These are phyloP conservation scores for Lablab purpureus DNA, from an alignment of 306 rosid species.

Conservation along the genomic window DNA sequence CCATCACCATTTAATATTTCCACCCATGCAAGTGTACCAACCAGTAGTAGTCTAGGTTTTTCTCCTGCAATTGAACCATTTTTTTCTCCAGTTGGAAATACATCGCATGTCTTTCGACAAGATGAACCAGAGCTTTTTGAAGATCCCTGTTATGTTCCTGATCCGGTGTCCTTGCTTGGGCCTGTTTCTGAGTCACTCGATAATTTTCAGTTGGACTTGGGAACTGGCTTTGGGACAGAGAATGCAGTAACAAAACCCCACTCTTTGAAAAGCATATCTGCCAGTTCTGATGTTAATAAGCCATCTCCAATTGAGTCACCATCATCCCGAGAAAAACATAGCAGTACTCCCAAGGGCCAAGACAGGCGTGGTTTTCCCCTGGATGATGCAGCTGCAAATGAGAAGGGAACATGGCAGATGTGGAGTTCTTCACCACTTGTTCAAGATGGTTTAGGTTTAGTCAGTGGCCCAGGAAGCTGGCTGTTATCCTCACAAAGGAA, in stretches of 20 bases:
- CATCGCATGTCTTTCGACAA: slow-evolving; percentile 59
- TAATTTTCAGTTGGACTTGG: slow-evolving; percentile 85
- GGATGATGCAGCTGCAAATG: slow-evolving; percentile 66
- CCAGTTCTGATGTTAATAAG: slow-evolving; percentile 73
- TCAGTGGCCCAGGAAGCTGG: slow-evolving; percentile 88
- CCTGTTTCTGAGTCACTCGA: slow-evolving; percentile 97
- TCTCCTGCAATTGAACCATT: slow-evolving; percentile 82
- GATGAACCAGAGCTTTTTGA: slow-evolving; percentile 94
- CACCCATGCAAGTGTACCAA: slow-evolving; percentile 60
- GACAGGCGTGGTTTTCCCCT: slow-evolving; percentile 59
- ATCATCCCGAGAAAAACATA: slow-evolving; percentile 84
- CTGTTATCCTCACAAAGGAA: slow-evolving; percentile 70
- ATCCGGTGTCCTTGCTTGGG: slow-evolving; percentile 87
- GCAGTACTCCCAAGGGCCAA: slow-evolving; percentile 54
- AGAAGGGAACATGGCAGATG: slow-evolving; percentile 96
- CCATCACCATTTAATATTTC: slow-evolving; percentile 84
- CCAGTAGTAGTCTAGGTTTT: slow-evolving; percentile 80
- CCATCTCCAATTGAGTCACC: slow-evolving; percentile 97
- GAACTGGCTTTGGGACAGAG: slow-evolving; percentile 67
- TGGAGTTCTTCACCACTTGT: slow-evolving; percentile 91
- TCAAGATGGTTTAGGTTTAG: slow-evolving; percentile 92
- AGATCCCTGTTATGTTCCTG: slow-evolving; percentile 94
- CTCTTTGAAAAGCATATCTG: slow-evolving; percentile 62
- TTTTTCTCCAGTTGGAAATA: slow-evolving; percentile 69
- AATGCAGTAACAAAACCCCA: slow-evolving; percentile 63